Percentiles rank a stretch among this genome's conserved stretches.
phyloP scores from a whole-genome alignment of 1,284 basidiomycete genomes.

The Cryptococcus deneoformans region DNA sequence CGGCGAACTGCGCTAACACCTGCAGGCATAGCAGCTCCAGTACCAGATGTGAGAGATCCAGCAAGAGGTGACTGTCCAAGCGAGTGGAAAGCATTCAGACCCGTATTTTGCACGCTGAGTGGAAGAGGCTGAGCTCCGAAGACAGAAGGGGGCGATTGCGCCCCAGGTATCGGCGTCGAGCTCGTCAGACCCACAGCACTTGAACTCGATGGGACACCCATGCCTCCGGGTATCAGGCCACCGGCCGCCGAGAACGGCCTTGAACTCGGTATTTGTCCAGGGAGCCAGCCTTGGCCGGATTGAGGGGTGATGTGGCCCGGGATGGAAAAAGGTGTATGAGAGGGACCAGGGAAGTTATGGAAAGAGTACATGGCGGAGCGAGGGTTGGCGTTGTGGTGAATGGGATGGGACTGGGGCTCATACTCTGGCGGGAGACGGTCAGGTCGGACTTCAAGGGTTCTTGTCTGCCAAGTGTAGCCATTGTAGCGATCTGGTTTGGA shows the following conservation, averaged over 20 bases:
- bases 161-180: constrained; percentile 16
- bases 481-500: constrained; percentile 61
- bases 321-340: constrained; percentile 12
- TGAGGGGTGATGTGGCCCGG: constrained; percentile 19
- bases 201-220: constrained; percentile 8
- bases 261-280: constrained; percentile 30
- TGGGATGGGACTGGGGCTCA: constrained; percentile 53
- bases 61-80: constrained; percentile 43
- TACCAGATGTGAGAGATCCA: constrained; percentile 35
- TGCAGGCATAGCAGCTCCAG: not conserved
- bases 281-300: constrained; percentile 4
- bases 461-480: constrained; percentile 86
- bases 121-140: constrained; percentile 20
- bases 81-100: constrained; percentile 10
- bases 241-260: constrained; percentile 14
- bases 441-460: constrained; percentile 82
- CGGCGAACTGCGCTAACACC: not conserved
- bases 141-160: constrained; percentile 12
- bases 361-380: constrained; percentile 8
- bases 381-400: constrained; percentile 13
- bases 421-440: constrained; percentile 66
- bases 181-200: constrained; percentile 15
- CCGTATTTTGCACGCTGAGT: constrained; percentile 25
- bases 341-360: constrained; percentile 4
- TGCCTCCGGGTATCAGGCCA: constrained; percentile 12